Base-by-base conservation (phyloP, 2,329 filamentous ascomycete genomes). In the Madurella mycetomatis region DNA sequence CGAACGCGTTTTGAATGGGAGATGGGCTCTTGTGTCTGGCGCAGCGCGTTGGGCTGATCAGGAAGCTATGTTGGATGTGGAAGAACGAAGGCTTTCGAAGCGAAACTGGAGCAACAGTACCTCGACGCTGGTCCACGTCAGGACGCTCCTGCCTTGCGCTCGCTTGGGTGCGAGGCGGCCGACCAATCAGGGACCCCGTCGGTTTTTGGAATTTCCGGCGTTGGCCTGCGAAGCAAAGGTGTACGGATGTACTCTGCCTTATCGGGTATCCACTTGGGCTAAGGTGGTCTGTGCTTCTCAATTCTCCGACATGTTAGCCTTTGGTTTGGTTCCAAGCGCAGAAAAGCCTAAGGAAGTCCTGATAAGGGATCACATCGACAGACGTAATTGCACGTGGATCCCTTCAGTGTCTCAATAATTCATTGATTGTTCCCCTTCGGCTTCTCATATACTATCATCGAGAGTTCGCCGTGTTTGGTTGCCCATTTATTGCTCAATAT, bases 101-200 rank as follows among this genome's bases (percentile, higher is more conserved):
- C 41, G 51, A 57, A 54, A 53, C 53, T 52, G 41, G 49, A 19
- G 37, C 30, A 47, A 48, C 48, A 37, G 31, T 32, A 41, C 30
- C 53, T 44, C 41, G 45, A 34, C 25, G 30, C 30, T 19, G 25
- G 55, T 64, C 59, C 61, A 64, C 61, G 62, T 64, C 60, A 64
- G 62, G 60, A 59, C 62, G 60, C 61, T 64, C 62, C 62, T 64
- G 62, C 62, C 62, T 64, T 62, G 61, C 60, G 34, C 34, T 37
- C 25, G 25, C 3, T 25, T 25, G 25, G 25, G 34, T 11, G 9
- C 13, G 34, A 32, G 16, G 19, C 44, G 16, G 1, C 18, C 4
- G 8, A 5, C 60, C 55, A 63, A 59, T 54, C 40, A 55, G 18
- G 4, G 8, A 8, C 3, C 15, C 15, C 9, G 5, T 46, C 49